phyloP scores from a whole-genome alignment of 2,329 filamentous ascomycete genomes.

The Fusarium staphyleae region DNA sequence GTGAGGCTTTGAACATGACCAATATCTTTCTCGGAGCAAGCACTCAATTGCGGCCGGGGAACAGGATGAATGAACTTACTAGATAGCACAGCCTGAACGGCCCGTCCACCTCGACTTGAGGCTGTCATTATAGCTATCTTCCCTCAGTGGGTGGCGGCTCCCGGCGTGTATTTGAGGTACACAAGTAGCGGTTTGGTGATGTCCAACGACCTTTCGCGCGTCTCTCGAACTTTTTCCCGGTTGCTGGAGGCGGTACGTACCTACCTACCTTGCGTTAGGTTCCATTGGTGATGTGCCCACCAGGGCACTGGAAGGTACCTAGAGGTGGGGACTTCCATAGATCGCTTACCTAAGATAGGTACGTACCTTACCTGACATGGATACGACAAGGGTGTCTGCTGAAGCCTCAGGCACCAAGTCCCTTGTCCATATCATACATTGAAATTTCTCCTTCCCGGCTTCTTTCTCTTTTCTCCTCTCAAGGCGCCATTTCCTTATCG shows the following conservation, averaged over 20 bases:
- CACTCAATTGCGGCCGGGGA: slow-evolving; percentile 29
- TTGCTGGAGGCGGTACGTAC: slow-evolving; percentile 37
- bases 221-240: slow-evolving; percentile 42
- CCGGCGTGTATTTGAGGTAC: slow-evolving; percentile 19
- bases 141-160: slow-evolving; percentile 18
- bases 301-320: too few relatives aligned
- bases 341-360: slow-evolving; percentile 11
- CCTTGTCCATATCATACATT: slow-evolving; percentile 6
- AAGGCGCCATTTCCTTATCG: slow-evolving; percentile 94
- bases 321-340: neutral
- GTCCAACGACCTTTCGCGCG: slow-evolving; percentile 24
- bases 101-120: slow-evolving; percentile 63
- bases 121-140: slow-evolving; percentile 53
- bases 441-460: slow-evolving; percentile 28
- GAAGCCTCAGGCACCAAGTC: slow-evolving; percentile 42
- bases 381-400: neutral
- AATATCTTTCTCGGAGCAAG: neutral
- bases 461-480: slow-evolving; percentile 50
- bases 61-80: slow-evolving; percentile 50
- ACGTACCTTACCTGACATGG: too few relatives aligned
- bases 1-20: slow-evolving; percentile 1
- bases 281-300: too few relatives aligned
- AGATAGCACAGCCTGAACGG: slow-evolving; percentile 57
- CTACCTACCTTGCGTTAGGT: too few relatives aligned
- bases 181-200: slow-evolving; percentile 30